Conservation (phyloP, 352 stramenopile species). For the Pythium oligandrum region DNA sequence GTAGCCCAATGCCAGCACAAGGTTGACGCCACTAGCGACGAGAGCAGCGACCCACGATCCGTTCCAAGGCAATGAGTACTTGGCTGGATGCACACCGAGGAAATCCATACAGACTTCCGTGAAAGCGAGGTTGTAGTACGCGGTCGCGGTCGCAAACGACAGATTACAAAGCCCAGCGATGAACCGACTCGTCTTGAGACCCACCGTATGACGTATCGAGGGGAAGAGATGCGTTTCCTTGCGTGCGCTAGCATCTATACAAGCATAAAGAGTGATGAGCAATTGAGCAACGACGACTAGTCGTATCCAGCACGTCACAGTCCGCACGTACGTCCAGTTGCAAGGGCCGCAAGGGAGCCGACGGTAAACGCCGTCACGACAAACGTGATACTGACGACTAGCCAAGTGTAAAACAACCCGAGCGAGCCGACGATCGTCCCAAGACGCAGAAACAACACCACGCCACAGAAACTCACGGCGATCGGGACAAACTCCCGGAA, state of each 20-base stretch:
- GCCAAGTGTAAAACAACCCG: conserved; percentile 20
- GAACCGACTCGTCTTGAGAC: no score
- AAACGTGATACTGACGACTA: conserved; percentile 29
- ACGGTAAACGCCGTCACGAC: conserved; percentile 38
- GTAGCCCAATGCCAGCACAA: conserved; percentile 13
- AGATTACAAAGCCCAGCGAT: conserved; percentile 28
- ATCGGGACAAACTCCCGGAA: conserved; percentile 26
- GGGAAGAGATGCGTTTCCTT: no score
- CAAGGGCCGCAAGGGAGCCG: conserved; percentile 43
- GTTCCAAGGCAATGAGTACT: conserved; percentile 34
- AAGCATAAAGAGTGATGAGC: no score
- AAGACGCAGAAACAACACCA: conserved; percentile 52
- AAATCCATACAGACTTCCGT: conserved; percentile 42
- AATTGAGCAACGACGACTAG: no score
- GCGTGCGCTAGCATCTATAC: no score
- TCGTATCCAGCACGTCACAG: no score
- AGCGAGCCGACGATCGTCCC: conserved; percentile 32
- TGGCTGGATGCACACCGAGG: conserved; percentile 17
- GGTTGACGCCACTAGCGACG: conserved; percentile 27
- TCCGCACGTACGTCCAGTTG: neutral
- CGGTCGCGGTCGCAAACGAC: conserved; percentile 28
- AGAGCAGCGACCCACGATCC: conserved; percentile 29
- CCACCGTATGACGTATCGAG: no score
- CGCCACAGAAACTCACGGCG: conserved; percentile 45
- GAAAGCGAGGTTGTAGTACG: conserved; percentile 48